Evolutionary conservation across 2,329 filamentous ascomycete species (phyloP).

Genomic region (Exophiala viscosa): DNA sequence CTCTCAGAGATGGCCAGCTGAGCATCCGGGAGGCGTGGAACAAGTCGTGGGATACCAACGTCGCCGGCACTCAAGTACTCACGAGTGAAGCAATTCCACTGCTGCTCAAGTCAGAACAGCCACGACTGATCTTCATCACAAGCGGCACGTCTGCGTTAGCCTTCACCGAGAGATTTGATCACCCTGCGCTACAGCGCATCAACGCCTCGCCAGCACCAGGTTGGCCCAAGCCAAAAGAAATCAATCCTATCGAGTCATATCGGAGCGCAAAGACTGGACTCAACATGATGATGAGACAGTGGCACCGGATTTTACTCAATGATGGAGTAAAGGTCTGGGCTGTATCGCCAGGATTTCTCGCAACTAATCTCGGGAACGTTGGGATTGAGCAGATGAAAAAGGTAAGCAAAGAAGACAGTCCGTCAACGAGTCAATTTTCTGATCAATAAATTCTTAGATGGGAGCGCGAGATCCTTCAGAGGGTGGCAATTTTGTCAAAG

Average conservation of each 20-base stretch:
- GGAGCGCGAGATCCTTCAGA: constrained; percentile 32
- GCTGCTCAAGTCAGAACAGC: constrained; percentile 43
- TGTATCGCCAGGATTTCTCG: constrained; percentile 48
- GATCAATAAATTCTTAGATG: constrained; percentile 22
- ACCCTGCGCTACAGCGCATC: background rate
- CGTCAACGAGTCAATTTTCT: background rate
- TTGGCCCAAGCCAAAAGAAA: constrained; percentile 43
- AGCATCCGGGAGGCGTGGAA: constrained; percentile 42
- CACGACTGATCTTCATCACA: constrained; percentile 50
- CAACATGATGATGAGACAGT: constrained; percentile 50
- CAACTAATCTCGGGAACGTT: constrained; percentile 43
- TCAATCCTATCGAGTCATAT: background rate
- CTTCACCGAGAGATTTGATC: constrained; percentile 24
- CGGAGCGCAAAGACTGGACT: constrained; percentile 26
- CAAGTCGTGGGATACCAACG: constrained; percentile 49
- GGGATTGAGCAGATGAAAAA: constrained; percentile 21
- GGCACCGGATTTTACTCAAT: constrained; percentile 39
- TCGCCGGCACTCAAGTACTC: constrained; percentile 45
- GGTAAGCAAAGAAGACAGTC: no score
- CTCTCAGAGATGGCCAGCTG: constrained; percentile 29
- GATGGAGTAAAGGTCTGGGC: constrained; percentile 52
- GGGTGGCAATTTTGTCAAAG: constrained; percentile 31
- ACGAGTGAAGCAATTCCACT: constrained; percentile 49
- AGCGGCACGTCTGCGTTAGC: constrained; percentile 39
- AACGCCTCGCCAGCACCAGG: constrained; percentile 29